A percentile compares a stretch with the other conserved stretches of the same genome.
These are phyloP conservation scores for Ligustrum vulgare DNA, from an alignment of 257 asterid genomes.

Conservation along the genomic window DNA sequence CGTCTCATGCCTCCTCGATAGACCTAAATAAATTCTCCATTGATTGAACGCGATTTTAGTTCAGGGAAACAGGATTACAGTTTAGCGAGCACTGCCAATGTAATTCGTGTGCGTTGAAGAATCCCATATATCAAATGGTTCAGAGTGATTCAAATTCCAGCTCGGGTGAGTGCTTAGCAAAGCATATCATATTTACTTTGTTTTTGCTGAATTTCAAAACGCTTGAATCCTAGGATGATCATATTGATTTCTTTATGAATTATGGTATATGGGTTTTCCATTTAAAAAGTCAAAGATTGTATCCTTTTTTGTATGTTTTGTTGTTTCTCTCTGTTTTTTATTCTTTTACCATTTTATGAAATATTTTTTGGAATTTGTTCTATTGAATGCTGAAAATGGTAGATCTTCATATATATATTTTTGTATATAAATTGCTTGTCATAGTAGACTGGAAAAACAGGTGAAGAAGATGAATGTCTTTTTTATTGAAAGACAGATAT, in stretches of 20 bases:
- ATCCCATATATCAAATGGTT: neutral
- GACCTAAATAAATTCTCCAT: too few species aligned
- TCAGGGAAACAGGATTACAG: neutral
- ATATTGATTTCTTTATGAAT: neutral
- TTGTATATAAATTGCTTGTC: neutral
- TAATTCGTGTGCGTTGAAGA: too few species aligned
- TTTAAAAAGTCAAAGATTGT: slow-evolving; percentile 9
- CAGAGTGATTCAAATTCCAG: neutral
- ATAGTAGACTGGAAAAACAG: neutral
- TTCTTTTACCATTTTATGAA: neutral
- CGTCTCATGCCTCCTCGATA: too few species aligned
- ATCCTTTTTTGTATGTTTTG: neutral
- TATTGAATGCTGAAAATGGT: neutral
- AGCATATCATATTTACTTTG: neutral
- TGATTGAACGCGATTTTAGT: neutral
- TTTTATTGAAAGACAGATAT: neutral
- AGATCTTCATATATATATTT: neutral
- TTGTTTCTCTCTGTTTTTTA: neutral
- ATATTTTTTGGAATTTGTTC: neutral
- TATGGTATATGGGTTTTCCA: slow-evolving; percentile 7
- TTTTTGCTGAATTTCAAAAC: neutral
- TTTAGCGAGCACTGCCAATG: neutral
- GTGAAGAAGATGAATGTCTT: neutral
- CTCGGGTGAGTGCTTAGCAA: slow-evolving; percentile 26
- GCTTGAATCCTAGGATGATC: slow-evolving; percentile 8